A percentile compares a stretch with the other conserved stretches of the same genome.
Evolutionary conservation across 1,139 yeast genomes (phyloP).

Genomic region (Hansenula sp.): DNA sequence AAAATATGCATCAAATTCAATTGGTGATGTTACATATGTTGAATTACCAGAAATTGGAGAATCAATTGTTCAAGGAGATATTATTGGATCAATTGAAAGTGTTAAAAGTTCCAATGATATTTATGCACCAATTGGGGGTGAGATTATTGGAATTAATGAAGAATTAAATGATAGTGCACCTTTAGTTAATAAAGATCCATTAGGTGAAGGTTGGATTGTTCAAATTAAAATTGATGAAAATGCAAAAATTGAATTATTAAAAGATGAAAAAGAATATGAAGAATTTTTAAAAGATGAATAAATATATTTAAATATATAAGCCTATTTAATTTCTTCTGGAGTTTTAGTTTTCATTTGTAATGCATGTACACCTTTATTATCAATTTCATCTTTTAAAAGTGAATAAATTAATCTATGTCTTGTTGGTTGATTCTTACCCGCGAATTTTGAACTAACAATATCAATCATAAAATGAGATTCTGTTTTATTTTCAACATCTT

Average conservation of each 20-base stretch:
- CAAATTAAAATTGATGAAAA: conserved; percentile 49
- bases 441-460: conserved; percentile 66
- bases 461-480: conserved; percentile 83
- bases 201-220: conserved; percentile 93
- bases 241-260: conserved; percentile 23
- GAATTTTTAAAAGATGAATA: conserved; percentile 29
- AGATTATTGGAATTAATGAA: conserved; percentile 67
- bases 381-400: conserved; percentile 67
- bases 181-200: conserved; percentile 80
- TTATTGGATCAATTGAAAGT: conserved; percentile 89
- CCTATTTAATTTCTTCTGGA: conserved; percentile 44
- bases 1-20: conserved; percentile 93
- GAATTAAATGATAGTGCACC: conserved; percentile 67
- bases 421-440: conserved; percentile 62
- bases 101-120: conserved; percentile 95
- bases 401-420: conserved; percentile 78
- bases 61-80: conserved; percentile 65
- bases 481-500: conserved; percentile 63
- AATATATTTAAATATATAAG: conserved; percentile 17
- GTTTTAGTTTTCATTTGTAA: conserved; percentile 84
- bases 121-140: conserved; percentile 83
- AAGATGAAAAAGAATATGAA: conserved; percentile 60
- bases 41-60: conserved; percentile 83
- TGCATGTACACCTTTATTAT: conserved; percentile 77
- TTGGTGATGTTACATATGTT: conserved; percentile 93